A percentile compares a stretch with the other conserved stretches of the same genome.
Conservation (phyloP, 2,329 filamentous ascomycete species). For the Camillea tinctor region DNA sequence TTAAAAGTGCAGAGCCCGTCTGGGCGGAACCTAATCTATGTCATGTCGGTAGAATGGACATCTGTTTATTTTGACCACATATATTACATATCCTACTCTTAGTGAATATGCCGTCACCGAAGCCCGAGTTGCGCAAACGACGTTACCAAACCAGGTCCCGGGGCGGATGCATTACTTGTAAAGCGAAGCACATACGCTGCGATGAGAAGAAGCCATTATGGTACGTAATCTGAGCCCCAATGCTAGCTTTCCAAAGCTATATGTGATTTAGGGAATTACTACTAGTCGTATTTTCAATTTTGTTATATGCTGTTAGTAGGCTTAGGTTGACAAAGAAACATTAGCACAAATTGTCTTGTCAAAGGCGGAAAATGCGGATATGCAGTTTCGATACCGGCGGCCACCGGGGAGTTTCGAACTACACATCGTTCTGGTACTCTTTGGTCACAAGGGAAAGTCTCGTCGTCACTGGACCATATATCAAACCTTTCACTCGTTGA, state of each 20-base stretch:
- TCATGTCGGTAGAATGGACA: neutral
- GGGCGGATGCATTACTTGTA: slow-evolving; percentile 26
- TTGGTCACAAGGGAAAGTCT: slow-evolving; percentile 15
- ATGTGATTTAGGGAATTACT: slow-evolving; percentile 1
- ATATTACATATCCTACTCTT: neutral
- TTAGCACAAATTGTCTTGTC: slow-evolving; percentile 25
- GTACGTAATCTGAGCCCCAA: slow-evolving; percentile 16
- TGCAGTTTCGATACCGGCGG: slow-evolving; percentile 13
- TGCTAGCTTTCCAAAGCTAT: slow-evolving; percentile 3
- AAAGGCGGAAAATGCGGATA: slow-evolving; percentile 26
- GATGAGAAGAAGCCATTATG: slow-evolving; percentile 28
- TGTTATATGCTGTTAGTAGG: no score
- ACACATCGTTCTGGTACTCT: slow-evolving; percentile 8
- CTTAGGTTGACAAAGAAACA: slow-evolving; percentile 7
- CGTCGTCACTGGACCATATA: slow-evolving; percentile 11
- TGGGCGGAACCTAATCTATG: neutral
- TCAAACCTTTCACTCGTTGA: slow-evolving; percentile 19
- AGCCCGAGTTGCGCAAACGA: slow-evolving; percentile 21
- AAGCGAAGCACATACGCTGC: slow-evolving; percentile 26
- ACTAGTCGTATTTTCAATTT: slow-evolving; percentile 1
- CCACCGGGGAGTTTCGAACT: slow-evolving; percentile 10
- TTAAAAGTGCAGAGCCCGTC: neutral
- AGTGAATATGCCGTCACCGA: slow-evolving; percentile 21
- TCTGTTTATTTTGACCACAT: neutral
- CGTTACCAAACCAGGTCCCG: slow-evolving; percentile 27